These are phyloP conservation scores for Posidonia oceanica DNA, from an alignment of 116 monocot genomes.

Conservation along the genomic window DNA sequence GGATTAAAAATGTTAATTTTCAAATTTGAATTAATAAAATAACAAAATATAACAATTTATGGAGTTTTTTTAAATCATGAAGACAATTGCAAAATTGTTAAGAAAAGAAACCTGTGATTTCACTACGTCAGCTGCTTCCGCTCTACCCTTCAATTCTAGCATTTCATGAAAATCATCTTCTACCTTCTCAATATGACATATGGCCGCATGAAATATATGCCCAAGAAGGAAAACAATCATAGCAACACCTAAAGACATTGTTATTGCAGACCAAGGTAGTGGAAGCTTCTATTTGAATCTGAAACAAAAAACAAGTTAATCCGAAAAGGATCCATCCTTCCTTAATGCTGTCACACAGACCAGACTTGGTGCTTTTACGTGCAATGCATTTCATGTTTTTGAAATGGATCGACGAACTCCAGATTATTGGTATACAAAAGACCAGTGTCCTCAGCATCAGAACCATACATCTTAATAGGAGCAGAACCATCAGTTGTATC, in stretches of 20 bases:
- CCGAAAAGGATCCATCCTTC: background rate
- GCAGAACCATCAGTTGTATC: conserved; percentile 49
- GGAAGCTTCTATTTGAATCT: too few species aligned
- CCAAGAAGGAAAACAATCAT: conserved; percentile 76
- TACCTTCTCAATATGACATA: conserved; percentile 68
- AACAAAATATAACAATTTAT: too few species aligned
- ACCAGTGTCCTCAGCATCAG: too few species aligned
- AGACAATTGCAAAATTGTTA: background rate
- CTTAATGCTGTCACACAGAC: too few species aligned
- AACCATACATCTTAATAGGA: conserved; percentile 50
- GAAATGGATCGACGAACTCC: conserved; percentile 76
- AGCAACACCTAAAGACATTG: conserved; percentile 44
- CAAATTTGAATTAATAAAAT: too few species aligned
- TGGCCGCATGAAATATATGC: conserved; percentile 59
- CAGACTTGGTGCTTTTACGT: conserved; percentile 22
- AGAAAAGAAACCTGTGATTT: too few species aligned
- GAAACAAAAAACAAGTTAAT: conserved; percentile 29
- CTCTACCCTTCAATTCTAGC: too few species aligned
- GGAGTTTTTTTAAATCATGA: background rate
- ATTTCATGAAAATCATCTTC: too few species aligned
- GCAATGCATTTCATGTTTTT: conserved; percentile 86
- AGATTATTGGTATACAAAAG: too few species aligned
- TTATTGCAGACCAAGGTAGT: too few species aligned
- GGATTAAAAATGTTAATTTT: too few species aligned
- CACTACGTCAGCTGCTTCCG: conserved; percentile 72